Base-by-base conservation (phyloP, 345 rosid genomes). In the Carallia pectinifolia region DNA sequence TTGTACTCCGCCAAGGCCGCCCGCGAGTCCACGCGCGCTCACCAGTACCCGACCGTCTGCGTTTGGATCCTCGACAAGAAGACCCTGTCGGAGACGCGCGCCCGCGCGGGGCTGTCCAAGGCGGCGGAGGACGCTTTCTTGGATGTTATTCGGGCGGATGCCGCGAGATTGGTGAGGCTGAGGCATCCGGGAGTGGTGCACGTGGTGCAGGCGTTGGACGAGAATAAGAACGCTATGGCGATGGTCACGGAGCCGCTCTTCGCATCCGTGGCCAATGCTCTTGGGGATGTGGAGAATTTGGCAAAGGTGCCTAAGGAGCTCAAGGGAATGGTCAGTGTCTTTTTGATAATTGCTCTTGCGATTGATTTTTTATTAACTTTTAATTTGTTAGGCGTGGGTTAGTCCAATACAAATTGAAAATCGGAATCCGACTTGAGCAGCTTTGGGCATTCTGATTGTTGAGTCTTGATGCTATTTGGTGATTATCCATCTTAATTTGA, bases 171-270 rank as follows among this genome's bases (percentile, higher is more conserved):
- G 55, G 98, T 95, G 58, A 62, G 99, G 83, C 80, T 95, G 77
- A 75, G 99, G 86, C 99, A 95, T 71, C 98, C 99, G 0, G 99
- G 99, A 37, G 94, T 95, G 65, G 92, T 95, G 1, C 98, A 95
- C 71, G 97, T 95, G 74, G 96, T 95, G 71, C 98, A 92, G 84
- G 97, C 94, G 15, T 83, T 95, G 62, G 99, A 95, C 62, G 99
- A 95, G 86, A 90, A 69, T 53, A 95, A 95, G 81, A 89, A 89
- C 71, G 89, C 97, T 23, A 92, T 95, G 91, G 96, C 98, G 62
- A 92, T 95, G 88, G 99, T 90, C 61, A 95, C 98, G 15, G 97
- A 95, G 71, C 99, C 98, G n/a, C 82, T 95, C 30, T 89, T 92
- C 18, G 89, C 94, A 3, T 95, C 99, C 1, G 96, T 87, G 66